Evolutionary conservation across 2,329 filamentous ascomycete species (phyloP).

Genomic region (Neonectria ditissima): DNA sequence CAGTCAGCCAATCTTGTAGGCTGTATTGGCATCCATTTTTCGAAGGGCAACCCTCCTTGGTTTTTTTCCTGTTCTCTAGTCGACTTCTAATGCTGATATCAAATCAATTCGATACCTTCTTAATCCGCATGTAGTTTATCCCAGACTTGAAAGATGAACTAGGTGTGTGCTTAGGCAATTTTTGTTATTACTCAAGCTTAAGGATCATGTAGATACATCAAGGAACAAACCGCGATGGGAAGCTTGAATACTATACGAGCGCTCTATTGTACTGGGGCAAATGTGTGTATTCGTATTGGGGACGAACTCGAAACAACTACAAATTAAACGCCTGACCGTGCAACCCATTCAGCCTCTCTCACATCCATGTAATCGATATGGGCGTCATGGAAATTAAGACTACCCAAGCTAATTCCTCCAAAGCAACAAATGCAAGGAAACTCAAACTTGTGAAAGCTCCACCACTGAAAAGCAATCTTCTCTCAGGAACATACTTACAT

Average conservation of each 20-base stretch:
- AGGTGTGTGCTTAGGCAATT: background rate
- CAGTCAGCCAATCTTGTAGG: constrained; percentile 25
- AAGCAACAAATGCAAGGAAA: constrained; percentile 13
- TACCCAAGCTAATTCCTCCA: constrained; percentile 12
- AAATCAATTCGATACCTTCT: constrained; percentile 57
- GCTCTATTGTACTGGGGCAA: background rate
- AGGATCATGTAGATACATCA: background rate
- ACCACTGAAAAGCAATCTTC: background rate
- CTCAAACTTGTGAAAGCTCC: background rate
- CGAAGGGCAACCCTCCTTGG: constrained; percentile 46
- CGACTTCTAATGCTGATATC: constrained; percentile 74
- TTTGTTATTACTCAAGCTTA: background rate
- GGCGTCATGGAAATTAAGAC: constrained; percentile 22
- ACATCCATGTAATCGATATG: background rate
- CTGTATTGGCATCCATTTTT: constrained; percentile 47
- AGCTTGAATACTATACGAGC: background rate
- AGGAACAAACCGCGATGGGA: background rate
- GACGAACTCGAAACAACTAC: constrained; percentile 12
- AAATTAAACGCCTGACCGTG: constrained; percentile 23
- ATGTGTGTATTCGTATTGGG: background rate
- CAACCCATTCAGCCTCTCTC: constrained; percentile 10
- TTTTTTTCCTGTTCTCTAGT: constrained; percentile 65
- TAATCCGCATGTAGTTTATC: constrained; percentile 30
- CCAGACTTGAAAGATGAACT: no score
- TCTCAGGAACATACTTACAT: background rate